These are phyloP conservation scores for Vitrella brassicaformis DNA, from an alignment of 73 alveolate genomes.

Conservation along the genomic window DNA sequence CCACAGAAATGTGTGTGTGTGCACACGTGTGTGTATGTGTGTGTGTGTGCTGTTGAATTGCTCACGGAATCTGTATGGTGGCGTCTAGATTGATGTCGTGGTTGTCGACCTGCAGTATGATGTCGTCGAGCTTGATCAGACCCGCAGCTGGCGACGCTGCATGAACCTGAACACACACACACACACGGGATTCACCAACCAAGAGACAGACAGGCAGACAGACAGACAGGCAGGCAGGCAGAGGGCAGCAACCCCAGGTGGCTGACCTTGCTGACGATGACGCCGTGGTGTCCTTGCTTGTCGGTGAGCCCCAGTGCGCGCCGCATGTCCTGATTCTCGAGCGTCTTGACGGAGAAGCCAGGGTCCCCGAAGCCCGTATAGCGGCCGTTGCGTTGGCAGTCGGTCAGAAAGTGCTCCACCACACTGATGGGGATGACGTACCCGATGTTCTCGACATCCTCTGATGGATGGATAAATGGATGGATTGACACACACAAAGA, in stretches of 20 bases:
- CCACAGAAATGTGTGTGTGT: background rate
- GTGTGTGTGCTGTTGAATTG: background rate
- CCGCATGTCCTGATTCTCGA: constrained; percentile 22
- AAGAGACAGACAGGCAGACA: background rate
- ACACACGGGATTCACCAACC: background rate
- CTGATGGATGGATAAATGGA: background rate
- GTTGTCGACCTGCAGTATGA: background rate
- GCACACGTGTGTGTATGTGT: background rate
- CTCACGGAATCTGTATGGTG: background rate
- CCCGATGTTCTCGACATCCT: constrained; percentile 10
- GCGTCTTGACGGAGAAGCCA: constrained; percentile 8
- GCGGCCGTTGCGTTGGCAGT: constrained; percentile 14
- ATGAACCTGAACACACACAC: background rate
- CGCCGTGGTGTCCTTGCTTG: too few relatives aligned
- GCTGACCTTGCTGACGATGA: too few relatives aligned
- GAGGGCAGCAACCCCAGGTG: background rate
- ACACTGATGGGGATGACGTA: constrained; percentile 28
- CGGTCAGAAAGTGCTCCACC: constrained; percentile 21
- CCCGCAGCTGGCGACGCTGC: constrained; percentile 9
- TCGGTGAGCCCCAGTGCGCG: constrained; percentile 21
- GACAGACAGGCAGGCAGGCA: background rate
- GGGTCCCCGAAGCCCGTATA: constrained; percentile 25
- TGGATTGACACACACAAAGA: background rate
- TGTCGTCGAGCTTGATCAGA: constrained; percentile 10
- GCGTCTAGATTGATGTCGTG: background rate